Base-by-base conservation (phyloP, 176 grass and related monocot species). In the Zizania latifolia region DNA sequence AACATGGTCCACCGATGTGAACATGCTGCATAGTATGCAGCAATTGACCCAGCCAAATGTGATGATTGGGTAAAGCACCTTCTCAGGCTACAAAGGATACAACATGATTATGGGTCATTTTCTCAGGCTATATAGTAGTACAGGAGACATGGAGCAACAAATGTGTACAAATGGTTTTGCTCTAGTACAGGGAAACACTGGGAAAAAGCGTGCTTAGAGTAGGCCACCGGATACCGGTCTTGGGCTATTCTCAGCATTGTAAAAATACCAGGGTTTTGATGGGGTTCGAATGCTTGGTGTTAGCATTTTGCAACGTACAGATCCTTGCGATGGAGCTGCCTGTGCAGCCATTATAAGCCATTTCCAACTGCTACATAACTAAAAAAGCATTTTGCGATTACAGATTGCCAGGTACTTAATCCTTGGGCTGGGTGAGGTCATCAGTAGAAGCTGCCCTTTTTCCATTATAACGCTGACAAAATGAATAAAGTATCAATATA, bases 381-480 rank as follows among this genome's bases (percentile, higher is more conserved):
- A 76, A 27, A 74, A 67, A 57, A 26, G 55, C 82, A 84, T 78
- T 64, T 65, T 29, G 29, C 26, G 5, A 6, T 55, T 57, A 55
- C 19, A 43, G 61, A 75, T 58, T 38, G 30, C 30, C 50, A 36
- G 16, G 38, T 64, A 51, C 8, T 78, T 57, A 85, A 65, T 85
- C 75, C 15, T 85, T 79, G 29, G 75, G 35, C 57, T 83, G 70
- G 70, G 37, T 81, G 57, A 62, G 68, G 32, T 80, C 79, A 76
- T 90, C 75, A 12, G 75, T 30, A 59, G 84, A 58, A 79, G 73
- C 63, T 80, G 11, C 56, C 43, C 29, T 84, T 62, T 84, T 90
- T 45, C 80, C 41, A 60, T 78, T 74, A 59, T 90, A 90, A 68
- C 88, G 88, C 88, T 90, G 58, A 27, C 31, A 77, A 82, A 85